phyloP scores from a whole-genome alignment of 192 early-diverging fungal genomes.

The Haplosporangium gracile region DNA sequence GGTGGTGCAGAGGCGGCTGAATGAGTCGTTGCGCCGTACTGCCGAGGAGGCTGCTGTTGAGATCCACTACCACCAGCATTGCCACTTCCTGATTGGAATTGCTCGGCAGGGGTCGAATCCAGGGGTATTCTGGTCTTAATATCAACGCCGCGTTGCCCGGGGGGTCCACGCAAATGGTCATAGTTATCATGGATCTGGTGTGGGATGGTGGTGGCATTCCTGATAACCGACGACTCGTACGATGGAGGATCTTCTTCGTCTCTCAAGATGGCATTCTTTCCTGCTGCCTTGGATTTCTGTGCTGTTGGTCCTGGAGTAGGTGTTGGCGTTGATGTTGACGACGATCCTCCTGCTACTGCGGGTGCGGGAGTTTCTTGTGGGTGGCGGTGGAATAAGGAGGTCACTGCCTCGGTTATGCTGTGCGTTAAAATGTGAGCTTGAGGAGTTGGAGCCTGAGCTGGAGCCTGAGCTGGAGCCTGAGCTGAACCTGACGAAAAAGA shows the following conservation, averaged over 20 bases:
- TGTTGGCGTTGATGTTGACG: not conserved
- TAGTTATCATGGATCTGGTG: slow-evolving; percentile 54
- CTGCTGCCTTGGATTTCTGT: not conserved
- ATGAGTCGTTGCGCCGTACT: not conserved
- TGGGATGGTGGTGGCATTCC: not conserved
- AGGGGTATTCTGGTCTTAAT: slow-evolving; percentile 50
- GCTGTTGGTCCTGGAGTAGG: not conserved
- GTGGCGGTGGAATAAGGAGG: not conserved
- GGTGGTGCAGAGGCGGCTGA: not conserved
- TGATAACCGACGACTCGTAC: slow-evolving; percentile 30
- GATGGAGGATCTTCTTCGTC: slow-evolving; percentile 41
- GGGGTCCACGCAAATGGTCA: slow-evolving; percentile 45
- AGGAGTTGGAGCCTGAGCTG: not conserved
- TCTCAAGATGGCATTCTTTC: not conserved
- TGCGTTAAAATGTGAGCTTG: not conserved
- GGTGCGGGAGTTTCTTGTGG: not conserved
- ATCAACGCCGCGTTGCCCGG: slow-evolving; percentile 46
- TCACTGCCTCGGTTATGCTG: not conserved
- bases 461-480: not conserved
- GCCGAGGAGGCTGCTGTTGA: not conserved
- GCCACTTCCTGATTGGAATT: slow-evolving; percentile 25
- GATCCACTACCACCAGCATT: not conserved
- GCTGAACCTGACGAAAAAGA: not conserved
- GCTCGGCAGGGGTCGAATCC: slow-evolving; percentile 33
- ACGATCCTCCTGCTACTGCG: not conserved